Percentiles rank a stretch among this genome's conserved stretches.
Evolutionary conservation across 306 rosid species (phyloP).

Genomic region (Lathyrus aphaca): DNA sequence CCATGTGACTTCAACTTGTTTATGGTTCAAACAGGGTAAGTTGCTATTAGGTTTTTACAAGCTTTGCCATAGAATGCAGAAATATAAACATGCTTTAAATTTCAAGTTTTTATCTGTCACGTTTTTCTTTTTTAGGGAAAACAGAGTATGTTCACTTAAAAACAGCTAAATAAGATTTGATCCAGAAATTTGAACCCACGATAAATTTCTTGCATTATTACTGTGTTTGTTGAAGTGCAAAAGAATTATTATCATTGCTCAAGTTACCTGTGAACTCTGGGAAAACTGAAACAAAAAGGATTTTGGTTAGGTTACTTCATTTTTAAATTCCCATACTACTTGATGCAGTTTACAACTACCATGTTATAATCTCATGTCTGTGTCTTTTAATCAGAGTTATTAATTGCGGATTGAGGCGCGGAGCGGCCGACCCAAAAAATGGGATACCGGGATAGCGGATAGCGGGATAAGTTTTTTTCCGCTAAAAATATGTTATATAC

Average conservation of each 20-base stretch:
- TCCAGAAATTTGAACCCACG: slow-evolving; percentile 8
- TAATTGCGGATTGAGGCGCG: no score
- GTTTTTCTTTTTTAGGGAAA: slow-evolving; percentile 8
- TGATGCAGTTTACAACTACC: slow-evolving; percentile 3
- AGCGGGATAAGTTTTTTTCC: no score
- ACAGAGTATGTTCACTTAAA: slow-evolving; percentile 25
- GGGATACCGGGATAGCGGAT: no score
- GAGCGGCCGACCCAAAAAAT: no score
- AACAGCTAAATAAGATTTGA: slow-evolving; percentile 1
- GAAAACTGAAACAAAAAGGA: slow-evolving; percentile 21
- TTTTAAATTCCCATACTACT: slow-evolving; percentile 18
- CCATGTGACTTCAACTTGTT: slow-evolving; percentile 89
- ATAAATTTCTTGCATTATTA: slow-evolving; percentile 30
- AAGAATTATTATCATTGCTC: slow-evolving; percentile 3
- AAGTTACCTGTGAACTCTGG: slow-evolving; percentile 21
- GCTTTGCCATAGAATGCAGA: slow-evolving; percentile 18
- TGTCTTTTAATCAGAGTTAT: slow-evolving; percentile 23
- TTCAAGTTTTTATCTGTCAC: slow-evolving; percentile 9
- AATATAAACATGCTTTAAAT: background rate
- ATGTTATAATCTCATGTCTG: slow-evolving; percentile 11
- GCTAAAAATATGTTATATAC: no score
- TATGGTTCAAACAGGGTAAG: slow-evolving; percentile 96
- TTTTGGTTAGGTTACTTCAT: slow-evolving; percentile 15
- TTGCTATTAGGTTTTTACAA: slow-evolving; percentile 15
- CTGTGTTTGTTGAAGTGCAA: slow-evolving; percentile 23